Conservation (phyloP, 257 asterid genomes). For the Solanum rostratum region DNA sequence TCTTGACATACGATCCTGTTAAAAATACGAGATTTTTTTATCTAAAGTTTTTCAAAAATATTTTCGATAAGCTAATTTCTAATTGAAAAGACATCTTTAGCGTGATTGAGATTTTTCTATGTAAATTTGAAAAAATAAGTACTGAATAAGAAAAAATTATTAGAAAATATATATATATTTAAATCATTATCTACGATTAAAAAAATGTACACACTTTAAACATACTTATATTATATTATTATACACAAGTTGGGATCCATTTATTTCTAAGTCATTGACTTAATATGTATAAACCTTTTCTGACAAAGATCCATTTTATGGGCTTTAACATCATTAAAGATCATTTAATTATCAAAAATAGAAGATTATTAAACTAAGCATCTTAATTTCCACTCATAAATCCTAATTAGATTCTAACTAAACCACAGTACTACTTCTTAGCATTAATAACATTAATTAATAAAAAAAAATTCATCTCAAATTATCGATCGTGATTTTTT, state of each 20-base stretch:
- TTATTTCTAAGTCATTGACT: background rate
- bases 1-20: no score
- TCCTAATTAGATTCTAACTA: background rate
- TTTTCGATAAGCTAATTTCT: background rate
- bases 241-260: background rate
- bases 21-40: background rate
- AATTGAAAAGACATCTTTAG: background rate
- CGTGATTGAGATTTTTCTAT: no score
- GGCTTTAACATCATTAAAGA: background rate
- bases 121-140: background rate
- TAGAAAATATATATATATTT: background rate
- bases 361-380: background rate
- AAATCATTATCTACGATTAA: background rate
- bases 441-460: background rate
- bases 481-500: background rate
- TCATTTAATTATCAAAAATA: background rate
- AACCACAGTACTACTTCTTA: background rate
- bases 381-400: background rate
- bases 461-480: background rate
- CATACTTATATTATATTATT: background rate
- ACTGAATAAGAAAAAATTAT: background rate
- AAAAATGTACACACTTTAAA: background rate
- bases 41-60: background rate
- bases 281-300: background rate
- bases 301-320: constrained; percentile 1